A percentile compares a stretch with the other conserved stretches of the same genome.
Evolutionary conservation across 2,329 filamentous ascomycete genomes (phyloP).

Genomic region (Fusarium vanettenii): DNA sequence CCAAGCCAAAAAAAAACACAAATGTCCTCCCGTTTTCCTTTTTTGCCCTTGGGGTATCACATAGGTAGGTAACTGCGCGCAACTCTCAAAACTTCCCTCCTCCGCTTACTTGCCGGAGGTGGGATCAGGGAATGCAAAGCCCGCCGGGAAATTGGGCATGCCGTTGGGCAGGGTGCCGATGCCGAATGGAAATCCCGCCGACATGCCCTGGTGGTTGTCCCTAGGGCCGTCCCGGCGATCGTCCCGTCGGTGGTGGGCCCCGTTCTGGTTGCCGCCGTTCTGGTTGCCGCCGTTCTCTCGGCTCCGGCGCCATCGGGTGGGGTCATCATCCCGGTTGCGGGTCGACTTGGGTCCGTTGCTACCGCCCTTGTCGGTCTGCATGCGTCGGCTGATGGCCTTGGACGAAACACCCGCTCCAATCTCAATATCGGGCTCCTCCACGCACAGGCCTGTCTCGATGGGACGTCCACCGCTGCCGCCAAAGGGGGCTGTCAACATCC

Average conservation of each 20-base stretch:
- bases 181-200: slow-evolving; percentile 52
- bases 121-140: slow-evolving; percentile 54
- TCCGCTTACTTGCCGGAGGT: slow-evolving; percentile 25
- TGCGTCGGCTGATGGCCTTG: slow-evolving; percentile 80
- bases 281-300: slow-evolving; percentile 44
- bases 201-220: slow-evolving; percentile 41
- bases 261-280: slow-evolving; percentile 34
- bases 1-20: slow-evolving; percentile 21
- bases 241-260: slow-evolving; percentile 34
- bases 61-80: slow-evolving; percentile 22
- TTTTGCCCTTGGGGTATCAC: slow-evolving; percentile 29
- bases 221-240: slow-evolving; percentile 38
- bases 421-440: slow-evolving; percentile 98
- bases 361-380: slow-evolving; percentile 76
- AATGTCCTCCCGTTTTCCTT: slow-evolving; percentile 29
- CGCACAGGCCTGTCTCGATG: slow-evolving; percentile 85
- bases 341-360: slow-evolving; percentile 73
- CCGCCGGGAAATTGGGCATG: slow-evolving; percentile 56
- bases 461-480: slow-evolving; percentile 88
- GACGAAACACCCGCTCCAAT: slow-evolving; percentile 97
- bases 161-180: slow-evolving; percentile 55
- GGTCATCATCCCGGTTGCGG: slow-evolving; percentile 56
- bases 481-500: slow-evolving; percentile 94
- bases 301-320: slow-evolving; percentile 48
- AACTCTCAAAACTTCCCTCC: slow-evolving; percentile 16